phyloP scores from a whole-genome alignment of 2,329 filamentous ascomycete species.

The Ophiostoma triangulosporum region DNA sequence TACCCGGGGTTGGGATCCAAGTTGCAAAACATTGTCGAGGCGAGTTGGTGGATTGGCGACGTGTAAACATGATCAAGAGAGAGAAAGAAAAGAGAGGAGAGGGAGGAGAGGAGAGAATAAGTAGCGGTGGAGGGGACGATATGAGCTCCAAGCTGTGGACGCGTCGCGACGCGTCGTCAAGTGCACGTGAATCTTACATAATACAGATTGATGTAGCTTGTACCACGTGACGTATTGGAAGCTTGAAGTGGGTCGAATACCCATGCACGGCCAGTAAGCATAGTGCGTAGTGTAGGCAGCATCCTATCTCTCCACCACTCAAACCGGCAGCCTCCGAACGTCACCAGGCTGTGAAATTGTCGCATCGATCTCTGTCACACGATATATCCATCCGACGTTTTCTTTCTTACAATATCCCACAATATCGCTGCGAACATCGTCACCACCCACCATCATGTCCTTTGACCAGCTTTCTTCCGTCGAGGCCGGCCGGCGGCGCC shows the following conservation, averaged over 20 bases:
- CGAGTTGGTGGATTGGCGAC: neutral
- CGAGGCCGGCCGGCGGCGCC: slow-evolving; percentile 51
- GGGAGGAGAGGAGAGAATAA: neutral
- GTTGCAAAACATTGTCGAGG: neutral
- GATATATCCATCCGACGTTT: neutral
- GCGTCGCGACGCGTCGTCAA: slow-evolving; percentile 4
- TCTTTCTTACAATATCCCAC: neutral
- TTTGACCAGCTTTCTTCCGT: slow-evolving; percentile 77
- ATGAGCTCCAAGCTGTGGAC: slow-evolving; percentile 3
- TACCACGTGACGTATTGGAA: neutral
- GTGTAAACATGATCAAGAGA: neutral
- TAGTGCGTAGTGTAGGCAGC: neutral
- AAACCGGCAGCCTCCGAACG: neutral
- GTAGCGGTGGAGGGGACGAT: neutral
- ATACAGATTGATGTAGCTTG: no score
- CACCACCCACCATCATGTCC: slow-evolving; percentile 48
- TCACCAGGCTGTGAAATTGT: neutral
- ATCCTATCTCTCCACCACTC: neutral
- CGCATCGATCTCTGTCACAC: neutral
- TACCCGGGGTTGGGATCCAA: neutral
- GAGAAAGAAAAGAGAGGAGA: neutral
- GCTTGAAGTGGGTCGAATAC: neutral
- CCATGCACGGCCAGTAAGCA: neutral
- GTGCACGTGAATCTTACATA: neutral
- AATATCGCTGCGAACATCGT: neutral